Evolutionary conservation across 2,329 filamentous ascomycete genomes (phyloP).

Genomic region (Hymenoscyphus scutula): DNA sequence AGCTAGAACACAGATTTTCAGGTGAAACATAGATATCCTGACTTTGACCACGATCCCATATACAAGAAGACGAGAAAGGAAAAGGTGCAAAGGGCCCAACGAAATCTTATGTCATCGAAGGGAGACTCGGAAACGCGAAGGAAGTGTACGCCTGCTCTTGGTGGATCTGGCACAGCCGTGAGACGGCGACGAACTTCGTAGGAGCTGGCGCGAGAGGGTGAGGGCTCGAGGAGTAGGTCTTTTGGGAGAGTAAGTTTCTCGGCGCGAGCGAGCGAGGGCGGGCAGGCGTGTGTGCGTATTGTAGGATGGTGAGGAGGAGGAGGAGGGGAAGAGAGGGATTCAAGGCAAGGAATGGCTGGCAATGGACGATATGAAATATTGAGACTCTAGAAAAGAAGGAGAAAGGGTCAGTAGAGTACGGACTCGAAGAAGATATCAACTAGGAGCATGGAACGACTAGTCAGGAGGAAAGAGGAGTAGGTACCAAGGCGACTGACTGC

Average conservation of each 20-base stretch:
- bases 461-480: conserved; percentile 1
- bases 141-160: conserved; percentile 10
- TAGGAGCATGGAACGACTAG: background rate
- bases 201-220: background rate
- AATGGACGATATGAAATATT: background rate
- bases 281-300: background rate
- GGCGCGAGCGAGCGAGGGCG: conserved; percentile 2
- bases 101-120: conserved; percentile 25
- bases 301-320: background rate
- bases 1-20: conserved; percentile 24
- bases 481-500: background rate
- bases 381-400: background rate
- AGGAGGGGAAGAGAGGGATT: background rate
- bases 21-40: conserved; percentile 29
- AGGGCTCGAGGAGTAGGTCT: background rate
- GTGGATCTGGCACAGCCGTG: conserved; percentile 12
- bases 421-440: background rate
- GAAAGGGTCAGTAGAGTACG: background rate
- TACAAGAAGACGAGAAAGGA: conserved; percentile 24
- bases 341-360: conserved; percentile 5
- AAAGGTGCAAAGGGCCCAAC: conserved; percentile 15
- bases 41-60: conserved; percentile 11
- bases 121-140: conserved; percentile 10
- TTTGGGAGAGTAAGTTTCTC: background rate
- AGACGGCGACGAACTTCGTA: conserved; percentile 7